phyloP scores from a whole-genome alignment of 768 basidiomycete genomes.

The Hypholoma sublateritium region DNA sequence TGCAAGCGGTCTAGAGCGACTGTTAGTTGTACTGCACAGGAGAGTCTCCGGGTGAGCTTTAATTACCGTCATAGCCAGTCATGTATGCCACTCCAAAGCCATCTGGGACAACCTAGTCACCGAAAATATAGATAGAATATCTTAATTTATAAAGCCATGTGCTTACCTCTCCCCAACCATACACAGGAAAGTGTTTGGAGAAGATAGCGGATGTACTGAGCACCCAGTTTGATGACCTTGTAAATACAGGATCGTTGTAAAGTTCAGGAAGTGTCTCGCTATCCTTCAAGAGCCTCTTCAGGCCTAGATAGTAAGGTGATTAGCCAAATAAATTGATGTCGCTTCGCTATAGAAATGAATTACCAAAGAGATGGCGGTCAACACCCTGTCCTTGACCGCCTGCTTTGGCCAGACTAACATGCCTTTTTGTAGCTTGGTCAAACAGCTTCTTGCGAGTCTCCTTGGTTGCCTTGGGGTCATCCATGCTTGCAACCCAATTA shows the following conservation, averaged over 20 bases:
- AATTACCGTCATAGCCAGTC: conserved; percentile 80
- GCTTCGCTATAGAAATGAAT: conserved; percentile 12
- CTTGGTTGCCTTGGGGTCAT: conserved; percentile 39
- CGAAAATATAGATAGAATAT: conserved; percentile 10
- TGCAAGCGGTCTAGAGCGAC: conserved; percentile 64
- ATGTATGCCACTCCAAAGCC: conserved; percentile 95
- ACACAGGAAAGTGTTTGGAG: conserved; percentile 79
- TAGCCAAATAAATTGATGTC: not conserved
- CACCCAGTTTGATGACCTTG: conserved; percentile 78
- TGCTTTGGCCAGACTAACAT: conserved; percentile 62
- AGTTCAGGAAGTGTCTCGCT: conserved; percentile 68
- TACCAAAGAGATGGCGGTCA: conserved; percentile 87
- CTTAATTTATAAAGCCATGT: not conserved
- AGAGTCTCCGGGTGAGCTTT: conserved; percentile 6
- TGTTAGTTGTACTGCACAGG: not conserved
- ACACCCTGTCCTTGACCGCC: conserved; percentile 73
- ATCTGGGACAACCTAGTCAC: conserved; percentile 67
- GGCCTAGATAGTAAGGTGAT: conserved; percentile 42
- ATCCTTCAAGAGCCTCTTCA: conserved; percentile 64
- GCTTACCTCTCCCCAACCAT: conserved; percentile 85
- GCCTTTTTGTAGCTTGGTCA: conserved; percentile 59
- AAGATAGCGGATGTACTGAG: conserved; percentile 89
- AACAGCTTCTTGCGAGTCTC: conserved; percentile 56
- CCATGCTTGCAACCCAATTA: conserved; percentile 77
- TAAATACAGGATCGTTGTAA: conserved; percentile 74